Evolutionary conservation across 129 eudicot genomes (phyloP).

Genomic region (Centrapalus pauciflorus): DNA sequence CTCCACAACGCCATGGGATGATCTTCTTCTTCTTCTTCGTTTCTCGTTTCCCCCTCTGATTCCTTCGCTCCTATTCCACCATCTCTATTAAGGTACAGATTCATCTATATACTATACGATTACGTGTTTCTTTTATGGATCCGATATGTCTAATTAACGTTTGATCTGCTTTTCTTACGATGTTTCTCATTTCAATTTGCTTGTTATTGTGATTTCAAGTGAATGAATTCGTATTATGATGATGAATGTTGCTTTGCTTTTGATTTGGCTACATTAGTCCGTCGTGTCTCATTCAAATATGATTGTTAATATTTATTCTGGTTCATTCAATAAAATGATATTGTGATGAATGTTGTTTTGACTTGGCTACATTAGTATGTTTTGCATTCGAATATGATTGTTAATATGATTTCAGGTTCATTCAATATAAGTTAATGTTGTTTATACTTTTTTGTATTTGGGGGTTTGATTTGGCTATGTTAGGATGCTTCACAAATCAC

Average conservation of each 20-base stretch:
- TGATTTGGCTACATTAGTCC: too few relatives aligned
- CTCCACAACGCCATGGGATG: conserved; percentile 17
- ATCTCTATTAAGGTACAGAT: conserved; percentile 19
- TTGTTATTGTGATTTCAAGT: not conserved
- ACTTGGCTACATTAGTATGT: too few relatives aligned
- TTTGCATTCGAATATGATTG: too few relatives aligned
- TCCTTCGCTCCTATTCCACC: conserved; percentile 2
- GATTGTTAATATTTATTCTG: too few relatives aligned
- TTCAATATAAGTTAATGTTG: too few relatives aligned
- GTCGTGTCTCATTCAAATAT: too few relatives aligned
- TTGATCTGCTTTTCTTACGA: not conserved
- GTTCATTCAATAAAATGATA: too few relatives aligned
- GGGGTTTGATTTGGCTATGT: not conserved
- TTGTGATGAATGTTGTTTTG: too few relatives aligned
- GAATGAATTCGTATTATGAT: not conserved
- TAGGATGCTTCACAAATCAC: not conserved
- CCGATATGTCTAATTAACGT: not conserved
- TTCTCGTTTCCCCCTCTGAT: conserved; percentile 12
- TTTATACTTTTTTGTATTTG: not conserved
- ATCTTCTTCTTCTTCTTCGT: conserved; percentile 16
- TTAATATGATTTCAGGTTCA: too few relatives aligned
- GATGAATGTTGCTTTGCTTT: not conserved
- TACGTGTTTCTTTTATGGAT: not conserved
- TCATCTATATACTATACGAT: too few relatives aligned
- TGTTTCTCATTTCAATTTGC: not conserved